Evolutionary conservation across 2,329 filamentous ascomycete species (phyloP).

Genomic region (Colletotrichum truncatum): DNA sequence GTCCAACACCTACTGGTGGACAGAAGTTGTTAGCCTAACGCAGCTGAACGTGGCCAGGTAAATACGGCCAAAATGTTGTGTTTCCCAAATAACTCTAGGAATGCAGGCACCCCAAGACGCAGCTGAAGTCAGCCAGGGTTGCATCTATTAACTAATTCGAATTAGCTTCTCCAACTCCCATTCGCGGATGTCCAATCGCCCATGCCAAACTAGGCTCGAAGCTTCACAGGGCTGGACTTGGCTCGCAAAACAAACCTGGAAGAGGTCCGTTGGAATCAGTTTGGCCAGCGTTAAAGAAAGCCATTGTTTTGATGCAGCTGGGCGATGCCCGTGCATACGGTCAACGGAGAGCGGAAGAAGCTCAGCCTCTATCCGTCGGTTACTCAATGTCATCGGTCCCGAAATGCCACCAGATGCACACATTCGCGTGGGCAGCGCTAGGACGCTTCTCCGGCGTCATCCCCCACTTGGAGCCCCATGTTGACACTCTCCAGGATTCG

Average conservation of each 20-base stretch:
- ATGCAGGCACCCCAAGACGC: not conserved
- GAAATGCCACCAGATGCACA: not conserved
- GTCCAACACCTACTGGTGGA: not conserved
- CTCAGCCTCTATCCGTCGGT: slow-evolving; percentile 18
- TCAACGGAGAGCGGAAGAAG: not conserved
- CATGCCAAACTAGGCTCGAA: not conserved
- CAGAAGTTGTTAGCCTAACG: not conserved
- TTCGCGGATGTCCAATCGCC: not conserved
- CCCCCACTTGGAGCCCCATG: slow-evolving; percentile 1
- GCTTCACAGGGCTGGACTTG: not conserved
- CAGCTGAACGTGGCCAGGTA: not conserved
- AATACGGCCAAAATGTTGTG: not conserved
- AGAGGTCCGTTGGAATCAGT: not conserved
- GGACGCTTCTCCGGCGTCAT: slow-evolving; percentile 15
- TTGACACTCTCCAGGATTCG: slow-evolving; percentile 13
- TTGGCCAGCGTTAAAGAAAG: slow-evolving; percentile 5
- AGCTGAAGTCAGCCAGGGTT: slow-evolving; percentile 11
- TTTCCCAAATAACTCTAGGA: not conserved
- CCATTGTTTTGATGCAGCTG: not conserved
- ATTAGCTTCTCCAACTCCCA: not conserved
- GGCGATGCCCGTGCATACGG: slow-evolving; percentile 9
- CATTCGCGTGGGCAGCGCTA: slow-evolving; percentile 16
- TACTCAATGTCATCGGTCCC: slow-evolving; percentile 18
- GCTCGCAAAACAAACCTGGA: not conserved
- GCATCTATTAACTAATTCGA: not conserved